Percentiles rank a stretch among this genome's conserved stretches.
Conservation (phyloP, 2,329 filamentous ascomycete genomes). For the Talaromyces funiculosus region DNA sequence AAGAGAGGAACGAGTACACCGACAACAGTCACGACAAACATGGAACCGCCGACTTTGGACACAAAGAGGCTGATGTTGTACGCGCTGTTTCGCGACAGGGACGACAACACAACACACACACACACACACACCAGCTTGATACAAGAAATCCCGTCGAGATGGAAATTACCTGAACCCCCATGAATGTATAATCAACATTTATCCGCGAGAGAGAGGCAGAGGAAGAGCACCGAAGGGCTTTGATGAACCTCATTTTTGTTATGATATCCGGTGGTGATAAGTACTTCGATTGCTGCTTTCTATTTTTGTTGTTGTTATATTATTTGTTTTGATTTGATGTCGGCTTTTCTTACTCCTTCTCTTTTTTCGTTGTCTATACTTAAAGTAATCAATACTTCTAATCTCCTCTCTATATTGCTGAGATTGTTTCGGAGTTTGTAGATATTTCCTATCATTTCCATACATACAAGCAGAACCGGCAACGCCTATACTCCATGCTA, state of each 20-base stretch:
- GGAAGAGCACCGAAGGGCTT: neutral
- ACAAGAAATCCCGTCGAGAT: slow-evolving; percentile 8
- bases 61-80: neutral
- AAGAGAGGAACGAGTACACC: neutral
- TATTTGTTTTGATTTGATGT: neutral
- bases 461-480: neutral
- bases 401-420: neutral
- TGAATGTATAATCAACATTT: slow-evolving; percentile 9
- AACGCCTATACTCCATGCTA: slow-evolving; percentile 6
- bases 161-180: neutral
- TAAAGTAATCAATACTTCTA: neutral
- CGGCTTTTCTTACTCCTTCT: neutral
- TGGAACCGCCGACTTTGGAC: neutral
- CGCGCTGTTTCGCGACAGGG: neutral
- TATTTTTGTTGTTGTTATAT: slow-evolving; percentile 7
- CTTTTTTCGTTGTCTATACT: neutral
- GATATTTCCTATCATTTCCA: neutral
- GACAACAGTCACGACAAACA: neutral
- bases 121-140: slow-evolving; percentile 6
- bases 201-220: neutral
- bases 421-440: neutral
- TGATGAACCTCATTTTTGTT: neutral
- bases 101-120: neutral
- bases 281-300: neutral
- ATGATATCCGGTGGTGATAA: neutral